These are phyloP conservation scores for Polyporus arcularius DNA, from an alignment of 768 basidiomycete species.

Conservation along the genomic window DNA sequence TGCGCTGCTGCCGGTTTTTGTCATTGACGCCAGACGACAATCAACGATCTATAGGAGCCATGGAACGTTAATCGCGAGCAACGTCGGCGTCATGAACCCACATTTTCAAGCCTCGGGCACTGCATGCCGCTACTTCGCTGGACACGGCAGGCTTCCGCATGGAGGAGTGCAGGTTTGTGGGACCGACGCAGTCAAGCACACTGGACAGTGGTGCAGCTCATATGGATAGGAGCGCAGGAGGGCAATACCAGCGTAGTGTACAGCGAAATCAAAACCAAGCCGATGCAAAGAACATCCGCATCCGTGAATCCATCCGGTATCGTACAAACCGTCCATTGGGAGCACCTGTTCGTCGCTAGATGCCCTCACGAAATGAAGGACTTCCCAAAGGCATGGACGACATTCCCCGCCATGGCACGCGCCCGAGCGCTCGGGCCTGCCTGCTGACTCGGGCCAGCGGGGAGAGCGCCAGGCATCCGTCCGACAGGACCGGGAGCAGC, in stretches of 20 bases:
- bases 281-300: background rate
- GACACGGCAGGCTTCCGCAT: no score
- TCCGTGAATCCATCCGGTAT: background rate
- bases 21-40: no score
- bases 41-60: no score
- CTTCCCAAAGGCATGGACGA: constrained; percentile 16
- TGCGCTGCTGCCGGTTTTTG: no score
- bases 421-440: background rate
- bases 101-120: background rate
- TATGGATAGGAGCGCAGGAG: no score
- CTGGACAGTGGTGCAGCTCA: background rate
- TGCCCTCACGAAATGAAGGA: constrained; percentile 21
- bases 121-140: background rate
- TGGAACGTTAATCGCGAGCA: no score
- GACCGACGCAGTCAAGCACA: background rate
- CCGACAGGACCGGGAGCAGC: constrained; percentile 7
- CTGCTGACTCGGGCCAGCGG: constrained; percentile 4
- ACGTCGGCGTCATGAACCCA: no score
- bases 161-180: no score
- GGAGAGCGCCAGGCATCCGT: constrained; percentile 27
- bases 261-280: background rate
- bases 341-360: no score
- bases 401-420: constrained; percentile 9
- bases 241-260: background rate
- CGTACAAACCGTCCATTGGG: background rate